Base-by-base conservation (phyloP, 352 stramenopile species). In the Phytophthora uliginosa region DNA sequence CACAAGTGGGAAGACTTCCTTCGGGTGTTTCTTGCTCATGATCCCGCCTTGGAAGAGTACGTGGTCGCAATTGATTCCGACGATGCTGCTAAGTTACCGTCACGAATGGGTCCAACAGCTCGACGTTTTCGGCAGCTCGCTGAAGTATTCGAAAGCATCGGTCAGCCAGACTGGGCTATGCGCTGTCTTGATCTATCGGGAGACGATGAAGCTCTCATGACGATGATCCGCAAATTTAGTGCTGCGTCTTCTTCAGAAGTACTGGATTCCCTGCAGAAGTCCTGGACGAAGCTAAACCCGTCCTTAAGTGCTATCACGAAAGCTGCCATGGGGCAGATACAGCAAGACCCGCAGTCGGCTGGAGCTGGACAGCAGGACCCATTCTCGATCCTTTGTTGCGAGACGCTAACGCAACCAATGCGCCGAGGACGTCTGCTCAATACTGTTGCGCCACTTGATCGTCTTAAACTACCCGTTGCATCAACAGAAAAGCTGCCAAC, bases 181-280 rank as follows among this genome's bases (percentile, higher is more conserved):
- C 83, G 84, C 38, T 95, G 85, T 45, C 73, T 93, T 26, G 89
- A 95, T 63, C 28, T 94, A 1, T 89, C 86, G 28, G 88, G 89
- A 31, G 85, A 95, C 45, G 88, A 96, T 38, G 34, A 88, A 4
- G 82, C 80, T 15, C 78, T 96, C 2, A 31, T 94, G 12, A 78
- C 81, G 3, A 76, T 94, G 69, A 60, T 84, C 0, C 73, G 63
- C 3, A 78, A 79, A 18, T 73, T 81, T 12, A 73, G 53, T 15
- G 45, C 65, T 15, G 45, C 72, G 3, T 40, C 22, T 9, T 66
- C 73, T 7, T 59, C 77, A 9, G 47, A 80, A 17, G 55, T 89
- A 18, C 33, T 91, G 0, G 69, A 74, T 2, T 60, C 70, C 6
- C 63, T 94, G 12, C 69, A 89, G 28, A 89, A 90, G 60, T 77